Evolutionary conservation across 495 filamentous ascomycete species (phyloP).

Genomic region (Astrothelium macrocarpum): DNA sequence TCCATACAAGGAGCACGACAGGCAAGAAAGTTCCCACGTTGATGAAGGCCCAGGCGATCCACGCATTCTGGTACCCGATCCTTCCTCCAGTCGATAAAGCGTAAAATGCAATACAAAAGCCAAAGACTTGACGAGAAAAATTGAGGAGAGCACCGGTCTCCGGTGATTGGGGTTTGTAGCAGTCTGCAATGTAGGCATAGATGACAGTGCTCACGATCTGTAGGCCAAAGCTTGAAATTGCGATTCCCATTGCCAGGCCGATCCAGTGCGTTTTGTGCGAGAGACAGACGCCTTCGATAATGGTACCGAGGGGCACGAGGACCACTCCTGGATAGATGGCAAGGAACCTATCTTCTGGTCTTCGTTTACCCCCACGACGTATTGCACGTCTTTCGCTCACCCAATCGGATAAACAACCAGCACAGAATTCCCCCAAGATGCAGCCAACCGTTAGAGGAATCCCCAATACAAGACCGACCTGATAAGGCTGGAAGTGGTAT

Average conservation of each 20-base stretch:
- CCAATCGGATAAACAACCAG: constrained; percentile 29
- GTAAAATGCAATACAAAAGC: constrained; percentile 16
- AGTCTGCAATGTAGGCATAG: constrained; percentile 24
- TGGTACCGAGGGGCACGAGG: constrained; percentile 21
- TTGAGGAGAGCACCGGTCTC: constrained; percentile 14
- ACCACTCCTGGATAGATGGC: constrained; percentile 18
- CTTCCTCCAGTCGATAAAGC: constrained; percentile 12
- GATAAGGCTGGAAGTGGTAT: constrained; percentile 15
- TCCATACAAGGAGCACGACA: constrained; percentile 9
- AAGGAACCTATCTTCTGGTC: constrained; percentile 25
- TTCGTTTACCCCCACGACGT: constrained; percentile 18
- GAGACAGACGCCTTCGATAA: constrained; percentile 10
- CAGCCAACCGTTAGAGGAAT: constrained; percentile 25
- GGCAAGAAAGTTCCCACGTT: constrained; percentile 11
- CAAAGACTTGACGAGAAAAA: constrained; percentile 14
- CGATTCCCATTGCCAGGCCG: constrained; percentile 26
- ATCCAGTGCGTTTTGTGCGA: constrained; percentile 13
- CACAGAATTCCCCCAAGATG: constrained; percentile 27
- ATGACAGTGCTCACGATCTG: constrained; percentile 28
- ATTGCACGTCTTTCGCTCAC: constrained; percentile 17
- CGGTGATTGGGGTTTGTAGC: constrained; percentile 15
- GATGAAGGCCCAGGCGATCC: constrained; percentile 17
- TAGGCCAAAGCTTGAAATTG: constrained; percentile 26
- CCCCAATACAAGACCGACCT: constrained; percentile 28
- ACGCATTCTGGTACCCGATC: constrained; percentile 20